phyloP scores from a whole-genome alignment of 768 basidiomycete genomes.

The Mycena crocata region DNA sequence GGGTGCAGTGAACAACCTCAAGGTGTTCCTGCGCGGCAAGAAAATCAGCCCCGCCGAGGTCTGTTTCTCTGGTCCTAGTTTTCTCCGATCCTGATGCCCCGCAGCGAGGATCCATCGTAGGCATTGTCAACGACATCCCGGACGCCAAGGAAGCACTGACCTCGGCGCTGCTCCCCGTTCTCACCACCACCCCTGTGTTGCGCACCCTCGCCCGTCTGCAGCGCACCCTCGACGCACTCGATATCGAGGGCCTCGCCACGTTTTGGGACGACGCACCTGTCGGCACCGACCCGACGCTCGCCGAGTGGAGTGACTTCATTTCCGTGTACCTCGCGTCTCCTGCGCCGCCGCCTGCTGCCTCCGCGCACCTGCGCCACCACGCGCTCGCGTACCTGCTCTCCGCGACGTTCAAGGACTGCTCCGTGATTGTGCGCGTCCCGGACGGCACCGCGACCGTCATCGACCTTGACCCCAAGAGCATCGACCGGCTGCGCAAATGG shows the following conservation, averaged over 20 bases:
- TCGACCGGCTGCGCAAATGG: slow-evolving; percentile 77
- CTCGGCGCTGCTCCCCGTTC: slow-evolving; percentile 57
- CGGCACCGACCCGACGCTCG: slow-evolving; percentile 63
- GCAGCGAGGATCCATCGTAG: slow-evolving; percentile 34
- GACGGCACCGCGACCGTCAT: slow-evolving; percentile 69
- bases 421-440: slow-evolving; percentile 54
- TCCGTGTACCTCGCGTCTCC: slow-evolving; percentile 55
- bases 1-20: slow-evolving; percentile 83
- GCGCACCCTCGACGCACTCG: slow-evolving; percentile 80
- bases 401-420: slow-evolving; percentile 98
- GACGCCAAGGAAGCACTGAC: slow-evolving; percentile 63
- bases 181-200: slow-evolving; percentile 66
- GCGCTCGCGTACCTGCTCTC: slow-evolving; percentile 85
- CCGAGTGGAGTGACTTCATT: slow-evolving; percentile 77
- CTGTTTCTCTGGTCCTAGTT: slow-evolving; percentile 33
- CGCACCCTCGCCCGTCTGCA: slow-evolving; percentile 70
- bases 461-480: slow-evolving; percentile 87
- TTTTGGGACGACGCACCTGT: slow-evolving; percentile 52
- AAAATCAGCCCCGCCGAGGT: slow-evolving; percentile 70
- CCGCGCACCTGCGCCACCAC: slow-evolving; percentile 66
- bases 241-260: slow-evolving; percentile 82
- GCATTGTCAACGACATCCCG: slow-evolving; percentile 38
- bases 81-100: neutral
- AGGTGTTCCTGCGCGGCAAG: slow-evolving; percentile 78
- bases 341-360: slow-evolving; percentile 5